Evolutionary conservation across 768 basidiomycete species (phyloP).

Genomic region (Podaxis carcinomalis): DNA sequence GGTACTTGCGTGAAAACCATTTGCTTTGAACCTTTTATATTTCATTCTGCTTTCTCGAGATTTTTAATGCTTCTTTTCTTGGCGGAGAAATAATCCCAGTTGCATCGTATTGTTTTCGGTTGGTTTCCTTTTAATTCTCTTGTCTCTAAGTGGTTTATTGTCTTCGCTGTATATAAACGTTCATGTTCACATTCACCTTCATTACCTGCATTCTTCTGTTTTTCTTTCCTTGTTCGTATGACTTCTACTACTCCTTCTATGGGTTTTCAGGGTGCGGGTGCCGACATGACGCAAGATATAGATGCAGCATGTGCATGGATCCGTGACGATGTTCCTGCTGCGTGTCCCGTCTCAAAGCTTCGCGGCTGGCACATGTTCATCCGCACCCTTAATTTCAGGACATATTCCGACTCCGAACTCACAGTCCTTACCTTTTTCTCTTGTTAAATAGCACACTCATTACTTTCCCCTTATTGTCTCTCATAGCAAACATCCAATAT

Average conservation of each 20-base stretch:
- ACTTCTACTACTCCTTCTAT: not conserved
- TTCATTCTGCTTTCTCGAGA: not conserved
- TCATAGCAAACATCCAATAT: not conserved
- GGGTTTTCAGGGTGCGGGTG: not conserved
- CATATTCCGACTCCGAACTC: not conserved
- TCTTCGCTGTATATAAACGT: not conserved
- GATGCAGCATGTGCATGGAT: not conserved
- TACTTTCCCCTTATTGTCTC: not conserved
- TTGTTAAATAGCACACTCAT: not conserved
- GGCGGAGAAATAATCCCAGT: not conserved
- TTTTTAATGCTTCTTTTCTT: not conserved
- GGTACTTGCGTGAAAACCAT: not conserved
- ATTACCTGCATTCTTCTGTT: not conserved
- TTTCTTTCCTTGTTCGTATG: not conserved
- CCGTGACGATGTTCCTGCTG: not conserved
- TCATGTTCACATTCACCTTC: not conserved
- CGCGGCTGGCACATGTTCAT: not conserved
- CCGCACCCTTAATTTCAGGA: not conserved
- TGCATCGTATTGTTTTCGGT: not conserved
- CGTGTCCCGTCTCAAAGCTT: not conserved
- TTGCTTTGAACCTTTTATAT: not conserved
- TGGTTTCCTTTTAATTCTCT: constrained; percentile 9
- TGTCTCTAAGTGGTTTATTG: not conserved
- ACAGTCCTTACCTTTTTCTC: not conserved
- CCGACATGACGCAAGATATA: not conserved